A percentile compares a stretch with the other conserved stretches of the same genome.
Evolutionary conservation across 345 rosid species (phyloP).

Genomic region (Mercurialis annua): DNA sequence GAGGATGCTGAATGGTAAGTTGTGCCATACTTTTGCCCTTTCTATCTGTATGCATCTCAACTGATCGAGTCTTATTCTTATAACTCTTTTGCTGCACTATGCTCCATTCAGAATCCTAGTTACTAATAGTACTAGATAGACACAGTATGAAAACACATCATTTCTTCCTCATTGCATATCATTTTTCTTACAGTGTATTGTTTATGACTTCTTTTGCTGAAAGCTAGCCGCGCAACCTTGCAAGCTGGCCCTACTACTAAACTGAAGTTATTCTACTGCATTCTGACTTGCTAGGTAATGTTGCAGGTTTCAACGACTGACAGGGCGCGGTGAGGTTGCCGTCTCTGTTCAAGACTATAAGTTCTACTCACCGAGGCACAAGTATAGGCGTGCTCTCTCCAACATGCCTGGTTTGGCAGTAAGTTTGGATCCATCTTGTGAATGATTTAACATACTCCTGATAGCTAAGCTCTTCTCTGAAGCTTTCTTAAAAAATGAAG

Average conservation of each 20-base stretch:
- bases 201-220: neutral
- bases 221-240: neutral
- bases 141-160: neutral
- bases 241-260: neutral
- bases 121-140: neutral
- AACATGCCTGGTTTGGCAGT: slow-evolving; percentile 60
- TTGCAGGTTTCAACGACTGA: slow-evolving; percentile 75
- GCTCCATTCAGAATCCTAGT: neutral
- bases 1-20: slow-evolving; percentile 90
- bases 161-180: neutral
- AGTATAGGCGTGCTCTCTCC: slow-evolving; percentile 60
- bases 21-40: neutral
- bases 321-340: slow-evolving; percentile 79
- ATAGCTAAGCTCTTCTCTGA: slow-evolving; percentile 2
- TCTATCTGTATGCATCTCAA: slow-evolving; percentile 2
- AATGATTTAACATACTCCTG: slow-evolving; percentile 3
- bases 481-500: slow-evolving; percentile 7
- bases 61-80: neutral
- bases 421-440: slow-evolving; percentile 28
- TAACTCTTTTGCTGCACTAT: neutral
- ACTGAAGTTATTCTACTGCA: neutral
- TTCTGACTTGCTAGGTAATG: slow-evolving; percentile 22
- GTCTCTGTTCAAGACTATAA: slow-evolving; percentile 72
- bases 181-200: neutral
- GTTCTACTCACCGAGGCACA: slow-evolving; percentile 90